Evolutionary conservation across 2,329 filamentous ascomycete genomes (phyloP), one percentile per base, ranked within the genome.

Genomic region (Aspergillus cejpii): DNA sequence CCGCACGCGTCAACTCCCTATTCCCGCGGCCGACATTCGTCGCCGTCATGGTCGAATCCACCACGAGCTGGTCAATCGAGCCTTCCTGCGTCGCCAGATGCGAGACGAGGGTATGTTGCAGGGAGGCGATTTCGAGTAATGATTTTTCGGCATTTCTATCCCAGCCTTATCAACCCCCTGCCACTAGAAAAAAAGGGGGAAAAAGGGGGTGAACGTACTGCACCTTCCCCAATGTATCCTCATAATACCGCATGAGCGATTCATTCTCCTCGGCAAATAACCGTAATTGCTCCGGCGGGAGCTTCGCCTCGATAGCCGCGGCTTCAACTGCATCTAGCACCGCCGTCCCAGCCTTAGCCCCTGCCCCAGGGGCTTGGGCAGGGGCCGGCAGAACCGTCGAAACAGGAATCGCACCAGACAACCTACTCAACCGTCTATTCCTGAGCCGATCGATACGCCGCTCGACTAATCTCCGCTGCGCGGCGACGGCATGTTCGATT

Each of bases 211-310:
- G n/a, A 36, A 77, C 85, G 43, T 78, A 94, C 87, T 85, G 86
- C 54, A 97, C 88, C 76, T 97, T 92, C 66, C 90, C 85, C 63
- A 97, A 73, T n/a, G 87, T 89, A 69, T 85, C 88, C 67, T 96
- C 88, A 66, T 94, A 95, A 67, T 95, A 87, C 66, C 85, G 86
- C 56, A 97, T 76, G 83, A 98, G 89, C 52, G 87, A 83, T 66
- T 89, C 83, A 62, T 97, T 96, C 62, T 94, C 90, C 67, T 88
- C 80, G 56, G 91, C 90, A 70, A 98, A 97, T 62, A 95, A 79
- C 65, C 96, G 91, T 41, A 92, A 73, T 67, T 97, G 91, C 62
- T 96, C 89, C 17, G 82, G 76, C 14, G 85, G 87, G 49, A 96
- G 72, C 50, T 82, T 78, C 33, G 80, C 63, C 59, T 77, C 74